Evolutionary conservation across 805 yeast species (phyloP).

Genomic region (Wickerhamomyces pijperi): DNA sequence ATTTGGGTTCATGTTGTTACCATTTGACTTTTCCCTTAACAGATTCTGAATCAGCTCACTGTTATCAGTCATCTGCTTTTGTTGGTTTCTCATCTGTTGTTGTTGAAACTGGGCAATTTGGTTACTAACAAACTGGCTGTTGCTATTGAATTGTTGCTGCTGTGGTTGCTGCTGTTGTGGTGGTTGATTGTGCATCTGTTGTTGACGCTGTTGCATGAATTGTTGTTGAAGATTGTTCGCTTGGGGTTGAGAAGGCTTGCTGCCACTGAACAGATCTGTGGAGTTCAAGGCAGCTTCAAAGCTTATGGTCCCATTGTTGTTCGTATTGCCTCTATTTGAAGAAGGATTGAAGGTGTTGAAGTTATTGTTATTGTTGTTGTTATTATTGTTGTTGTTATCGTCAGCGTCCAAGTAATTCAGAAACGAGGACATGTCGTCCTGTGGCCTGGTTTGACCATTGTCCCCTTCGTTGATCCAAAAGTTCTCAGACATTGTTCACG

Average conservation of each 20-base stretch:
- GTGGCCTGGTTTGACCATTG: conserved; percentile 6
- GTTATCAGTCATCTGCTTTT: conserved; percentile 14
- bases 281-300: conserved; percentile 13
- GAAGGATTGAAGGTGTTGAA: conserved; percentile 1
- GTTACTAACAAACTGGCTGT: conserved; percentile 6
- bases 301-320: conserved; percentile 1
- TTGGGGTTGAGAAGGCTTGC: conserved; percentile 5
- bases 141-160: conserved; percentile 6
- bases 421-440: conserved; percentile 33
- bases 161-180: too few relatives aligned
- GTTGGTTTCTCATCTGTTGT: conserved; percentile 15
- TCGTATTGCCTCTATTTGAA: conserved; percentile 1
- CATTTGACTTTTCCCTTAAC: conserved; percentile 22
- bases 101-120: conserved; percentile 12
- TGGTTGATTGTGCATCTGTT: conserved; percentile 7
- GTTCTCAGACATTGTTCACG: conserved; percentile 14
- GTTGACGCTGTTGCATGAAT: conserved; percentile 3
- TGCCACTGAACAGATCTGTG: conserved; percentile 11
- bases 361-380: conserved; percentile 15
- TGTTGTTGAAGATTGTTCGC: conserved; percentile 3
- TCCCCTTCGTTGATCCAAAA: conserved; percentile 20
- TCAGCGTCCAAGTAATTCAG: conserved; percentile 34
- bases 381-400: conserved; percentile 1
- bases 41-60: conserved; percentile 14
- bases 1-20: too few relatives aligned